Conservation (phyloP, 768 basidiomycete genomes). For the Rossbeevera mucosa region DNA sequence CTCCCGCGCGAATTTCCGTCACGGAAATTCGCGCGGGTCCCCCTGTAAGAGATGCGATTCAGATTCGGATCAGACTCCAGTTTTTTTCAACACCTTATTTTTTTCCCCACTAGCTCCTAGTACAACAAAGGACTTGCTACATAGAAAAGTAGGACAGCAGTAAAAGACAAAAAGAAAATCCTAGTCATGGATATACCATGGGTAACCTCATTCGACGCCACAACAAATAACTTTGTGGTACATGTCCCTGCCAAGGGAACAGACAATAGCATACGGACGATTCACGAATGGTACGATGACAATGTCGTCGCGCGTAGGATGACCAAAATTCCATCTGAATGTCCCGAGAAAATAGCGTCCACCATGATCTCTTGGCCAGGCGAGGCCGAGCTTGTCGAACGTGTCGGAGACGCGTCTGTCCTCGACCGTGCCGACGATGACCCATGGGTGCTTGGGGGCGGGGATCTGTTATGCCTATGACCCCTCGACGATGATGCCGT, state of each 20-base stretch:
- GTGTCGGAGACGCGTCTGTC: background rate
- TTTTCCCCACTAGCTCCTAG: background rate
- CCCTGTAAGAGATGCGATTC: background rate
- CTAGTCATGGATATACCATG: background rate
- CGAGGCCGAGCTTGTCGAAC: background rate
- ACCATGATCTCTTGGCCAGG: conserved; percentile 44
- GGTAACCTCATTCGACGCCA: background rate
- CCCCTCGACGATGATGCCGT: conserved; percentile 12
- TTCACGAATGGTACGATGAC: background rate
- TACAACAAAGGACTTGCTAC: background rate
- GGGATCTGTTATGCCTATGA: conserved; percentile 9
- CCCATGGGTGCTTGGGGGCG: background rate
- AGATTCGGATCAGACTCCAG: too few species aligned
- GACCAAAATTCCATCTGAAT: conserved; percentile 80
- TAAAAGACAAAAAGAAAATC: background rate
- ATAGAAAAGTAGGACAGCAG: background rate
- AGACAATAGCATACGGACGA: background rate
- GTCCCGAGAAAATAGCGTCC: conserved; percentile 81
- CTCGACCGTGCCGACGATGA: conserved; percentile 10
- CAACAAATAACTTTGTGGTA: background rate
- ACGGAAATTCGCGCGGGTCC: background rate
- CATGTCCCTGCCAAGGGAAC: background rate
- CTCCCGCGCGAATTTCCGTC: background rate
- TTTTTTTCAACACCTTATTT: background rate
- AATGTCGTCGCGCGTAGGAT: conserved; percentile 55